Evolutionary conservation across 495 filamentous ascomycete genomes (phyloP), one percentile per base, ranked within the genome.

Genomic region (Penicillium pulvis): DNA sequence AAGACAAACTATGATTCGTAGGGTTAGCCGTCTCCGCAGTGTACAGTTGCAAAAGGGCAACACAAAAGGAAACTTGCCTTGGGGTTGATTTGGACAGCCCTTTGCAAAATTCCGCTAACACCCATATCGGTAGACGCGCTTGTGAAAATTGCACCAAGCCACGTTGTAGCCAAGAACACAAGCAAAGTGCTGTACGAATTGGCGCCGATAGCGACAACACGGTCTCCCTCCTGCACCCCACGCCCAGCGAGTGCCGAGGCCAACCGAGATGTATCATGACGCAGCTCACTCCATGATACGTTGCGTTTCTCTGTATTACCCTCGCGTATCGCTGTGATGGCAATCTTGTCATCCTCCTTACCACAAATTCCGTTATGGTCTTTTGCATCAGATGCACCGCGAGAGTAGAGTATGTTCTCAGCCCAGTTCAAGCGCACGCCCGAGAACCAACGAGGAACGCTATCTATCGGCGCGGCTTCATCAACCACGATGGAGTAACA

Each of bases 51-150:
- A 31, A 31, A 31, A 4, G 30, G 30, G 30, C 30, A 31, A n/a
- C n/a, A n/a, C 20, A 23, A 31, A 31, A 31, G 30, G 30, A 3
- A 31, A 10, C 30, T 4, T 31, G 9, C 30, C 9, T 31, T 31
- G 30, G 89, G 90, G 65, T 85, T 77, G 41, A 92, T 83, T 74
- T 93, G 89, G 46, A 85, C 70, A 52, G 90, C 71, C 24, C 90
- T 77, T 70, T 93, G 88, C 61, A 94, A 66, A 10, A 94, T 83
- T 0, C 90, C 90, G 63, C 87, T 85, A 35, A 85, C 83, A 0
- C 89, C 89, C 81, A 90, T 93, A 75, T 94, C 90, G 1, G 90
- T 93, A 26, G 85, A 88, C 46, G 81, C 84, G 47, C 82, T 86
- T 36, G 82, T 86, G 64, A 91, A 91, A 17, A 94, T 70, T 14